Evolutionary conservation across 106 monocot species (phyloP).

Genomic region (Platanthera zijinensis): DNA sequence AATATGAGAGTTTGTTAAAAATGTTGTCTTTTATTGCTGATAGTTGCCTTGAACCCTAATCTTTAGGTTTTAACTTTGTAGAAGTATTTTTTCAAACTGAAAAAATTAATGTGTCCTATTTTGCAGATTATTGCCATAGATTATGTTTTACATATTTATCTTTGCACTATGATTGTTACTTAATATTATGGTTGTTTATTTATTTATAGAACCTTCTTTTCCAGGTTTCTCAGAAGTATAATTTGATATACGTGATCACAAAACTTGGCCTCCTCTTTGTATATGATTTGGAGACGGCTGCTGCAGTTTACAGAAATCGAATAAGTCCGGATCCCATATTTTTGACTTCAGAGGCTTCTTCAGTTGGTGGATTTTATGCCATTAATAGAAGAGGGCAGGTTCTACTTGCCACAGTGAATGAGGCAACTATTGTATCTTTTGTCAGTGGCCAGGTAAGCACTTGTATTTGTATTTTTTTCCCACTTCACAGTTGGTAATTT

Average conservation of each 20-base stretch:
- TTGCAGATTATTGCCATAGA: too few species aligned
- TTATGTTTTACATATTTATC: too few species aligned
- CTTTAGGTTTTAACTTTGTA: too few species aligned
- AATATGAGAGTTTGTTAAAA: too few species aligned
- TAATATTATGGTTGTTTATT: too few species aligned
- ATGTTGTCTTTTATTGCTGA: too few species aligned
- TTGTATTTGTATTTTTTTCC: neutral
- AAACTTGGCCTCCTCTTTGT: conserved; percentile 97
- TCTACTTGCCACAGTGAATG: conserved; percentile 91
- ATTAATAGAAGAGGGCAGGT: conserved; percentile 94
- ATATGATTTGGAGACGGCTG: conserved; percentile 93
- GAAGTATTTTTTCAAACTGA: too few species aligned
- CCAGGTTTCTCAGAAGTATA: conserved; percentile 92
- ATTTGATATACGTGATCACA: conserved; percentile 91
- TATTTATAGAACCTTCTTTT: neutral
- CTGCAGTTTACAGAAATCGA: conserved; percentile 94
- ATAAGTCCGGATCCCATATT: conserved; percentile 99
- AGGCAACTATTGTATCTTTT: conserved; percentile 90
- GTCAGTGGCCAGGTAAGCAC: conserved; percentile 81
- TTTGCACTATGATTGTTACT: too few species aligned
- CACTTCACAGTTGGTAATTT: too few species aligned
- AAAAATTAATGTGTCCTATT: too few species aligned
- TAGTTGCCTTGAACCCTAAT: too few species aligned
- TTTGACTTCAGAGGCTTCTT: conserved; percentile 80
- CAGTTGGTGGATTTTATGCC: conserved; percentile 87